Base-by-base conservation (phyloP, 1,284 basidiomycete genomes). In the Jaminaea rosea region DNA sequence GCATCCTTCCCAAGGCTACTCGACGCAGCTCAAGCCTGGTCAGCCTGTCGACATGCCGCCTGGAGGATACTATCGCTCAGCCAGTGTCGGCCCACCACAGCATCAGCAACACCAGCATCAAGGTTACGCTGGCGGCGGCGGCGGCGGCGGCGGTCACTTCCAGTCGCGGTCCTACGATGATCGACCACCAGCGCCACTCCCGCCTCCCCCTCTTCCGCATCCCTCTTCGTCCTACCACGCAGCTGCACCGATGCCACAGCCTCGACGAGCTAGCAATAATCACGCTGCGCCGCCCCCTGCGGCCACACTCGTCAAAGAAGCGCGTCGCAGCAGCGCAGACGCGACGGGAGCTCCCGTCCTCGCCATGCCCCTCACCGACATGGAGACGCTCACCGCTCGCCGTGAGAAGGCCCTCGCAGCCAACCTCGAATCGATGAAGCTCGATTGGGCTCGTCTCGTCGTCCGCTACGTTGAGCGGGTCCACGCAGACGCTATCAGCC, bases 361-460 rank as follows among this genome's bases (percentile, higher is more conserved):
- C 29, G 56, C 59, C 15, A 53, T 60, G 17, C 62, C 70, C 1
- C 34, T 74, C 7, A 64, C 71, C 17, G 70, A 73, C 42, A 47
- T 65, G 32, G 45, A 50, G 2, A 48, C 67, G 4, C 55, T 75
- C n/a, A 55, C 49, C 0, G 24, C 46, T 11, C 55, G 58, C 28
- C 56, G 65, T 0, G 62, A 73, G 15, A 47, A 49, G 6, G 63
- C 66, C 1, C 37, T 59, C 7, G 49, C 53, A 8, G 36, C 44
- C 24, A 49, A 79, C 55, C 82, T 84, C 63, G 82, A 83, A 0
- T 67, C 76, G 0, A 76, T 81, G 45, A 82, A 82, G 59, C 74
- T 91, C 15, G 77, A 79, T 17, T 93, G 89, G 89, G 80, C 81
- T 4, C 79, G 84, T 41, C 86, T 89, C 58, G 84, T 91, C 48